phyloP scores from a whole-genome alignment of 225 moss, liverwort and hornwort species.

The Sphagnum contortum region DNA sequence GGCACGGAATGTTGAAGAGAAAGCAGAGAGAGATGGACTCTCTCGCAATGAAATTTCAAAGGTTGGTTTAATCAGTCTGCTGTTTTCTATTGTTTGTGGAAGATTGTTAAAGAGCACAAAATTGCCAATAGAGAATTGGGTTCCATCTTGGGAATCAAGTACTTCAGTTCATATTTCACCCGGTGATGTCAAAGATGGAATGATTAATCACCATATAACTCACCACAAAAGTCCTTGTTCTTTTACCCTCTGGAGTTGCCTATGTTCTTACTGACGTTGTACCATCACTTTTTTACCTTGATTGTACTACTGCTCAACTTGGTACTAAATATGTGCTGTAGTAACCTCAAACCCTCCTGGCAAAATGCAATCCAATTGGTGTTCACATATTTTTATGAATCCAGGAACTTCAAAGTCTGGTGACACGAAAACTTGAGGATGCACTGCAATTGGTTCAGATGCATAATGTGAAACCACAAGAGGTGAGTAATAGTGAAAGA shows the following conservation, averaged over 20 bases:
- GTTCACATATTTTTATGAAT: not conserved
- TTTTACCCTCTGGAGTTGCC: too few species aligned
- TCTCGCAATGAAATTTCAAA: conserved; percentile 36
- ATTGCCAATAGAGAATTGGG: not conserved
- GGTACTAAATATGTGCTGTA: not conserved
- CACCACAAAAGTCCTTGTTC: too few species aligned
- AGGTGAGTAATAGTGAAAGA: not conserved
- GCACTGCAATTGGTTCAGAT: conserved; percentile 6
- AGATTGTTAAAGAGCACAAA: not conserved
- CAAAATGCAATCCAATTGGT: too few species aligned
- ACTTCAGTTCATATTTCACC: too few species aligned
- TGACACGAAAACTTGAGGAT: conserved; percentile 24
- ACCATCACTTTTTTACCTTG: not conserved
- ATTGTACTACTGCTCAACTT: not conserved
- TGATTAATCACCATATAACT: too few species aligned
- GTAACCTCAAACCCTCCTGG: not conserved
- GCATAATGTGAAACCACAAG: not conserved
- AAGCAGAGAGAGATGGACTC: conserved; percentile 22
- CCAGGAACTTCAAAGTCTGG: conserved; percentile 23
- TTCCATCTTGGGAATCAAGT: too few species aligned
- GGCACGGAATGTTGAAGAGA: conserved; percentile 27
- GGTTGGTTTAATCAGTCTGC: conserved; percentile 9
- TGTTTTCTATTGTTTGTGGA: not conserved
- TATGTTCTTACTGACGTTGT: too few species aligned
- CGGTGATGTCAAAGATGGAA: too few species aligned